Conservation (phyloP, 1,284 basidiomycete genomes). For the Sanghuangporus sanghuang region DNA sequence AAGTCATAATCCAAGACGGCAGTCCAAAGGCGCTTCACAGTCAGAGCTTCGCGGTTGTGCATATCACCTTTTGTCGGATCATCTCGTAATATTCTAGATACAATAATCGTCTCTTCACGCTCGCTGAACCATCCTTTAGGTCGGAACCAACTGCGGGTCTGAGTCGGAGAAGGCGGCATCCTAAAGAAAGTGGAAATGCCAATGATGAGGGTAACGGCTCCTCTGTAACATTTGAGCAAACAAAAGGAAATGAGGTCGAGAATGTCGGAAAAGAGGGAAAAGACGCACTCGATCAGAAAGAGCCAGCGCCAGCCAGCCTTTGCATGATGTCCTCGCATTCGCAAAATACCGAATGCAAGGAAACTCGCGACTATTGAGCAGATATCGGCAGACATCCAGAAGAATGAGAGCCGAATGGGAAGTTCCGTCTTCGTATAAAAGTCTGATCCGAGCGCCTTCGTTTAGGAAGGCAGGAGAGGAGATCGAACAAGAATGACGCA, state of each 20-base stretch:
- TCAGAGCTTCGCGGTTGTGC: slow-evolving; percentile 75
- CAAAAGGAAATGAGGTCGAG: neutral
- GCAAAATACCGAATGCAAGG: slow-evolving; percentile 58
- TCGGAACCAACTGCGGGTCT: slow-evolving; percentile 62
- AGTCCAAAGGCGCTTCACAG: slow-evolving; percentile 45
- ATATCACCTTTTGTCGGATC: slow-evolving; percentile 67
- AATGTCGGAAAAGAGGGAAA: neutral
- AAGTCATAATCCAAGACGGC: slow-evolving; percentile 60
- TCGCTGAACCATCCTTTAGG: slow-evolving; percentile 70
- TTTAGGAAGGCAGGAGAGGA: neutral
- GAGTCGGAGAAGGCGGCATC: slow-evolving; percentile 67
- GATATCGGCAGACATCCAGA: slow-evolving; percentile 61
- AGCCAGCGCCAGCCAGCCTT: slow-evolving; percentile 57
- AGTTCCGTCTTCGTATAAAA: slow-evolving; percentile 67
- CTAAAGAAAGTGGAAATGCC: slow-evolving; percentile 61
- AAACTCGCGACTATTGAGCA: slow-evolving; percentile 53
- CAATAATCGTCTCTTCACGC: slow-evolving; percentile 48
- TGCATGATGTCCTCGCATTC: slow-evolving; percentile 51
- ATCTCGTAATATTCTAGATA: slow-evolving; percentile 61
- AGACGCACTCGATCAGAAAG: slow-evolving; percentile 48
- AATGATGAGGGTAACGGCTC: slow-evolving; percentile 46
- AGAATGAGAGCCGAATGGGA: slow-evolving; percentile 59
- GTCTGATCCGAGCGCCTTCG: slow-evolving; percentile 28
- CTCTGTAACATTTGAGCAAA: slow-evolving; percentile 26
- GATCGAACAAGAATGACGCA: slow-evolving; percentile 24